phyloP scores from a whole-genome alignment of 805 yeast species.

The Nakazawaea ishiwadae region DNA sequence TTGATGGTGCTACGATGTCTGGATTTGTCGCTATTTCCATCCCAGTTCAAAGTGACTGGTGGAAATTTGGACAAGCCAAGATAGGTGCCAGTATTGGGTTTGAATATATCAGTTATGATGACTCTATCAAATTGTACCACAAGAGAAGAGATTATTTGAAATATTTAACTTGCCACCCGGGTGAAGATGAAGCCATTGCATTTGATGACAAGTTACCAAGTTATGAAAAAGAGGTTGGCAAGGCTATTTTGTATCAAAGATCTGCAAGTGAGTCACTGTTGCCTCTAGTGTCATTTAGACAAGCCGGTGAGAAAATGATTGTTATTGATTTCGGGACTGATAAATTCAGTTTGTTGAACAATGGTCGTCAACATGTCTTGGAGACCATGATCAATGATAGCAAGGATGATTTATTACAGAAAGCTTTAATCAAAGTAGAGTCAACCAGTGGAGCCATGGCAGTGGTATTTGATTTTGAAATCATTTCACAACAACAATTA shows the following conservation, averaged over 20 bases:
- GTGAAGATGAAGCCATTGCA: slow-evolving; percentile 5
- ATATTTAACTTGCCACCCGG: slow-evolving; percentile 15
- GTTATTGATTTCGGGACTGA: slow-evolving; percentile 26
- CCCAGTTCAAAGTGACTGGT: slow-evolving; percentile 22
- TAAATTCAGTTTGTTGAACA: slow-evolving; percentile 24
- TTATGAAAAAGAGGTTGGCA: slow-evolving; percentile 14
- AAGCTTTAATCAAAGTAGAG: slow-evolving; percentile 17
- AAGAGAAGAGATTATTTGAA: slow-evolving; percentile 17
- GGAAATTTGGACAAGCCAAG: slow-evolving; percentile 30
- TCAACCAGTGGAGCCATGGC: slow-evolving; percentile 22
- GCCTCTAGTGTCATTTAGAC: slow-evolving; percentile 22
- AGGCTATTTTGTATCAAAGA: slow-evolving; percentile 15
- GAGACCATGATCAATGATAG: slow-evolving; percentile 14
- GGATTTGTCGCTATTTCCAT: slow-evolving; percentile 24
- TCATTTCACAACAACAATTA: slow-evolving; percentile 14
- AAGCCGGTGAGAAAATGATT: slow-evolving; percentile 29
- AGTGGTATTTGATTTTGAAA: slow-evolving; percentile 20
- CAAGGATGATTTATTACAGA: slow-evolving; percentile 11
- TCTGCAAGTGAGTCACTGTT: slow-evolving; percentile 10
- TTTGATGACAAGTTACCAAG: slow-evolving; percentile 16
- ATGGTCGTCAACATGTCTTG: slow-evolving; percentile 27
- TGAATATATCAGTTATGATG: slow-evolving; percentile 18
- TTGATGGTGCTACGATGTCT: slow-evolving; percentile 26
- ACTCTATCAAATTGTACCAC: slow-evolving; percentile 24
- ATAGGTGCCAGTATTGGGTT: slow-evolving; percentile 21